These are phyloP conservation scores for Ustilaginoidea virens DNA, from an alignment of 2,329 filamentous ascomycete genomes.

Conservation along the genomic window DNA sequence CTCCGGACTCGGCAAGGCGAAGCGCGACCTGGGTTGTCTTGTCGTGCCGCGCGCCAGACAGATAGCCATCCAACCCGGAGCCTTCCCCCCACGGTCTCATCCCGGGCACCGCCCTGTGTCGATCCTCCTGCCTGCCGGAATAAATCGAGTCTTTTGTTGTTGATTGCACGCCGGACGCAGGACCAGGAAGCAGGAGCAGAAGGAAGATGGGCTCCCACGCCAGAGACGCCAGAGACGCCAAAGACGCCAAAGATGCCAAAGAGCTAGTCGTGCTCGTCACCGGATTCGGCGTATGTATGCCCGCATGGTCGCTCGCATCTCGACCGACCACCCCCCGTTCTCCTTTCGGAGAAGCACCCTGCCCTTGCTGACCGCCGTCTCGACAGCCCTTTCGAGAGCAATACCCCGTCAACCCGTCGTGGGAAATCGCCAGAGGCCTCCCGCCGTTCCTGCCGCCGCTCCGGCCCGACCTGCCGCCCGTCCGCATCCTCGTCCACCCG, in stretches of 20 bases:
- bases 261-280: conserved; percentile 45
- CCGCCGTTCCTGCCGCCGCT: conserved; percentile 44
- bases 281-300: conserved; percentile 39
- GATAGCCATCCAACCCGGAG: too few relatives aligned
- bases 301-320: conserved; percentile 2
- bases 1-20: too few relatives aligned
- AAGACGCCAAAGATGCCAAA: conserved; percentile 21
- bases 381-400: conserved; percentile 58
- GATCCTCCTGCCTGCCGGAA: too few relatives aligned
- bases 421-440: conserved; percentile 58
- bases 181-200: too few relatives aligned
- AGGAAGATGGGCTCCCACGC: conserved; percentile 19
- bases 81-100: too few relatives aligned
- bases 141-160: too few relatives aligned
- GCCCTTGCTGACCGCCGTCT: conserved; percentile 1
- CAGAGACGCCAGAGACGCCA: conserved; percentile 29
- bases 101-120: too few relatives aligned
- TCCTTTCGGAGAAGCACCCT: neutral
- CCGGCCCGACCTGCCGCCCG: conserved; percentile 25
- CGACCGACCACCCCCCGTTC: neutral
- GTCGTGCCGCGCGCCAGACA: too few relatives aligned
- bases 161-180: too few relatives aligned
- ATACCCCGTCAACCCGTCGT: conserved; percentile 64
- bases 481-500: conserved; percentile 50
- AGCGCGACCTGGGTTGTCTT: too few relatives aligned